Conservation (phyloP, 2,329 filamentous ascomycete species). For the Beauveria brongniartii region DNA sequence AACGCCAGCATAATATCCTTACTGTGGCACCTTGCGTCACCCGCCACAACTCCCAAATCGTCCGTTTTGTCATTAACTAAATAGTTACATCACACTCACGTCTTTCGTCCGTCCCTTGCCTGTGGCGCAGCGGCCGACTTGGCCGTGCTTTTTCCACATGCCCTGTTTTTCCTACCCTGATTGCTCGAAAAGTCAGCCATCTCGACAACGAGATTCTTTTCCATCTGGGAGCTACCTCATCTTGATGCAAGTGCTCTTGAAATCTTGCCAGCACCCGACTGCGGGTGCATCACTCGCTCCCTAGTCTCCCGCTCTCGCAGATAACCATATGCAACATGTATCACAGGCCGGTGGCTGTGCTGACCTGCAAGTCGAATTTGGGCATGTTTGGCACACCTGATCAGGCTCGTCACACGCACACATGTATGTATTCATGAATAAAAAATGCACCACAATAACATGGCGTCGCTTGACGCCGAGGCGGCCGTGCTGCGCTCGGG, state of each 20-base stretch:
- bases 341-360: neutral
- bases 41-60: neutral
- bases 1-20: neutral
- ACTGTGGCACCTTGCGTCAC: slow-evolving; percentile 3
- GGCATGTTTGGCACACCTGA: neutral
- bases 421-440: neutral
- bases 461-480: neutral
- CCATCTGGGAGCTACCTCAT: neutral
- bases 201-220: no score
- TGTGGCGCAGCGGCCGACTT: slow-evolving; percentile 5
- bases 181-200: neutral
- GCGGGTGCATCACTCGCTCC: no score
- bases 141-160: neutral
- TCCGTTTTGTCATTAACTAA: neutral
- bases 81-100: slow-evolving; percentile 2
- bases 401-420: neutral
- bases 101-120: neutral
- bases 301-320: neutral
- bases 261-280: no score
- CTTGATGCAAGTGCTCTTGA: neutral
- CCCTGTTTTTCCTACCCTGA: neutral
- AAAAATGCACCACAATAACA: neutral
- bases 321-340: neutral
- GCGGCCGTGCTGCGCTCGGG: neutral
- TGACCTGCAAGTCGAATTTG: neutral